Percentiles rank a stretch among this genome's conserved stretches.
Evolutionary conservation across 2,329 filamentous ascomycete genomes (phyloP).

Genomic region (Ceratocystis cubensis): DNA sequence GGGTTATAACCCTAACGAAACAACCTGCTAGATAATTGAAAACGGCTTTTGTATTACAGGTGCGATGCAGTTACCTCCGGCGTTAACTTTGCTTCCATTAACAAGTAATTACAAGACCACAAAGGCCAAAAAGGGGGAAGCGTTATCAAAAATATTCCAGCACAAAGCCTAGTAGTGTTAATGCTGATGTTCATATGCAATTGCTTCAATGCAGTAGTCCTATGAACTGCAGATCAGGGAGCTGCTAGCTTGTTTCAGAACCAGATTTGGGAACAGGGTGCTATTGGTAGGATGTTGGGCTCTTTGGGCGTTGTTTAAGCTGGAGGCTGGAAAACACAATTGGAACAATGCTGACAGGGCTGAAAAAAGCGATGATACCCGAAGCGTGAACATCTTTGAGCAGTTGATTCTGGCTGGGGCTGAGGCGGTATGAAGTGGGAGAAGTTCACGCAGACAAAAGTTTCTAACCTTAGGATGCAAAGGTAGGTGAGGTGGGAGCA

Average conservation of each 20-base stretch:
- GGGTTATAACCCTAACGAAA: background rate
- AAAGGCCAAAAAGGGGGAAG: background rate
- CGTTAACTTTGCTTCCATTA: background rate
- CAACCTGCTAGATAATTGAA: background rate
- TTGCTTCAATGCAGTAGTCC: background rate
- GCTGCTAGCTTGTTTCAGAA: conserved; percentile 5
- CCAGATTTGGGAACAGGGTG: background rate
- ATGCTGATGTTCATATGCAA: background rate
- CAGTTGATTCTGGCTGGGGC: background rate
- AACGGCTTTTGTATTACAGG: background rate
- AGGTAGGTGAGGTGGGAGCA: too few species aligned
- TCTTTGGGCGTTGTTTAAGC: background rate
- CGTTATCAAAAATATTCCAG: background rate
- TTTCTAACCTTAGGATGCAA: too few species aligned
- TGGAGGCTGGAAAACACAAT: background rate
- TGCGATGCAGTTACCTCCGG: background rate
- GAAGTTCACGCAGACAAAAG: background rate
- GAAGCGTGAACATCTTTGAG: background rate
- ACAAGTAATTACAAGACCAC: background rate
- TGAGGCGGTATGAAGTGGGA: background rate
- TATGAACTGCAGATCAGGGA: conserved; percentile 5
- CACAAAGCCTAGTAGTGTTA: background rate
- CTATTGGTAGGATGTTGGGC: background rate
- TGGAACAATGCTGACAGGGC: background rate
- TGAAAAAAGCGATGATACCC: background rate